Evolutionary conservation across 306 rosid species (phyloP), one percentile per base, ranked within the genome.

Genomic region (Oxytropis ochrocephala): DNA sequence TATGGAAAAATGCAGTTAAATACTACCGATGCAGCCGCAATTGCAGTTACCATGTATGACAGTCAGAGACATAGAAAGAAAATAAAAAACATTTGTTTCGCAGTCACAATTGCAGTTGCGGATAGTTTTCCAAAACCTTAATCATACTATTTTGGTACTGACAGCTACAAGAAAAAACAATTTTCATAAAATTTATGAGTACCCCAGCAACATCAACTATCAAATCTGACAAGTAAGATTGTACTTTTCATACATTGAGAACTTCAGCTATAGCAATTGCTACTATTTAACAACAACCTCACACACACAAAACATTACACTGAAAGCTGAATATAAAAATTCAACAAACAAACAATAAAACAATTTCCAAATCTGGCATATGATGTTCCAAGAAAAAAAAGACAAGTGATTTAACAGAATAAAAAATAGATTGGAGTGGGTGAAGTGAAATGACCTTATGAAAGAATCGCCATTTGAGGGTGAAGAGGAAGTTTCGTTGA

Each of bases 401-500:
- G 63, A 24, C 9, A 46, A 70, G 61, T 2, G 4, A 4, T 66
- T 75, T 7, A 50, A 70, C 9, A 7, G 5, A 74, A 29, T 3
- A 56, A 11, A 19, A 1, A 60, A 48, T 33, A 58, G 59, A 71
- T 50, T 66, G 49, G 21, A 50, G 36, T 64, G 29, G 3, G 44
- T 51, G 16, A 69, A 69, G 68, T 32, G 50, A 39, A 52, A 59
- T 43, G 47, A 91, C 99, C 96, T 82, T 14, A 95, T 84, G 82
- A 60, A 91, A 57, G 99, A 84, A 73, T 82, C 87, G 12, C 84
- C 88, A 51, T 68, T 77, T 18, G 82, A 68, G 56, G 93, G 76
- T 36, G 53, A 12, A 6, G 67, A 38, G 7, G 66, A 70, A 64
- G 75, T 75, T 1, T 79, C 73, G 64, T 66, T 76, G 32, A 17